These are phyloP conservation scores for Stygiomarasmius scandens DNA, from an alignment of 1,284 basidiomycete species.

Conservation along the genomic window DNA sequence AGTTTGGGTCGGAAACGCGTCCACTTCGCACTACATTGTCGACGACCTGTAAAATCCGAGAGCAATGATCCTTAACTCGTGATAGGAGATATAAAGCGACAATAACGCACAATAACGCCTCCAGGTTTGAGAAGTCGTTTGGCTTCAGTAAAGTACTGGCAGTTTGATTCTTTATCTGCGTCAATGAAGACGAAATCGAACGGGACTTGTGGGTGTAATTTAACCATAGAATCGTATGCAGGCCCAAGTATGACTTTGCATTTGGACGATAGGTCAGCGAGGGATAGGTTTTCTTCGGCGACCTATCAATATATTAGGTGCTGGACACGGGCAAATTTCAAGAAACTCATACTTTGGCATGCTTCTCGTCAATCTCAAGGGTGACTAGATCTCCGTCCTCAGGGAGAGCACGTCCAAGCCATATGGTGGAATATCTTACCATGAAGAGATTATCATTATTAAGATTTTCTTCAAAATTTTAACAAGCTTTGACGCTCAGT, in stretches of 20 bases:
- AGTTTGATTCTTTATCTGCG: slow-evolving; percentile 56
- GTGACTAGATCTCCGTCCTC: slow-evolving; percentile 53
- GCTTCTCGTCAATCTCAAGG: slow-evolving; percentile 49
- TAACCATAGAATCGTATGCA: slow-evolving; percentile 48
- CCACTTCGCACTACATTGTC: slow-evolving; percentile 65
- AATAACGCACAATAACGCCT: slow-evolving; percentile 59
- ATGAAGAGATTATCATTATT: not conserved
- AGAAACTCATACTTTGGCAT: slow-evolving; percentile 43
- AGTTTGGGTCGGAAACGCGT: slow-evolving; percentile 44
- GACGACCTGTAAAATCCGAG: slow-evolving; percentile 43
- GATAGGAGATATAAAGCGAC: slow-evolving; percentile 22
- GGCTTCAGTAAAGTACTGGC: slow-evolving; percentile 54
- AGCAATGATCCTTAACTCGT: not conserved
- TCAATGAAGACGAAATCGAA: slow-evolving; percentile 68
- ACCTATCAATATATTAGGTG: slow-evolving; percentile 46
- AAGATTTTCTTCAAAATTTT: no score
- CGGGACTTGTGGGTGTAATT: slow-evolving; percentile 41
- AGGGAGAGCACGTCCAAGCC: slow-evolving; percentile 60
- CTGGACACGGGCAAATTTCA: no score
- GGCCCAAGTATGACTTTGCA: slow-evolving; percentile 53
- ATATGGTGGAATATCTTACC: slow-evolving; percentile 61
- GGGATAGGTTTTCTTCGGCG: slow-evolving; percentile 52
- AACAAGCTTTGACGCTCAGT: not conserved
- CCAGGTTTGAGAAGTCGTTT: slow-evolving; percentile 56
- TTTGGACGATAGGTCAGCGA: slow-evolving; percentile 48